These are phyloP conservation scores for Edaphochlamys debaryana DNA, from an alignment of 139 green algal genomes.

Conservation along the genomic window DNA sequence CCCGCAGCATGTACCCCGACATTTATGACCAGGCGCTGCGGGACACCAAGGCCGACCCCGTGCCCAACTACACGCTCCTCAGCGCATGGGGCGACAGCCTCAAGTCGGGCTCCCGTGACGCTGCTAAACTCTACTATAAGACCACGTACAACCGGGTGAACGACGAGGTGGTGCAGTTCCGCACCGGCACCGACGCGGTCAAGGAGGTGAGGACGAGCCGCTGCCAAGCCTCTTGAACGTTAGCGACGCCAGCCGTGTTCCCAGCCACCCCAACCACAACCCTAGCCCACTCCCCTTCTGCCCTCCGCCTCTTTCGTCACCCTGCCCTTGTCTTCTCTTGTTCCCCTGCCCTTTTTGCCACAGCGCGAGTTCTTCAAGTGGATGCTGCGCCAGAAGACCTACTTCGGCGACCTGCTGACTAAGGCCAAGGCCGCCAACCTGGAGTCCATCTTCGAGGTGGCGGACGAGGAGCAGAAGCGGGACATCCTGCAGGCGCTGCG, in stretches of 20 bases:
- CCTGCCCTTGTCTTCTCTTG: too few relatives aligned
- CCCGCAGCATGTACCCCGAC: constrained; percentile 33
- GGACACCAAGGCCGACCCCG: constrained; percentile 23
- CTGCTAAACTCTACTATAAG: constrained; percentile 5
- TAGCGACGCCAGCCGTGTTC: not conserved
- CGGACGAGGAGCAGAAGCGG: constrained; percentile 33
- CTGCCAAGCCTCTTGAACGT: not conserved
- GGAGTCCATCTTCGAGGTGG: constrained; percentile 21
- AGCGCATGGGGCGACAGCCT: constrained; percentile 51
- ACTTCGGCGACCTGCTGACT: constrained; percentile 46
- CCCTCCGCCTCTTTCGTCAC: too few relatives aligned
- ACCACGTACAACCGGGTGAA: constrained; percentile 47
- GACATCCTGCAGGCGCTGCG: constrained; percentile 45
- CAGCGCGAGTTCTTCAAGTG: constrained; percentile 33
- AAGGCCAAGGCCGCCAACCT: constrained; percentile 24
- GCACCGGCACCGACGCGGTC: constrained; percentile 7
- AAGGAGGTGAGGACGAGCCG: not conserved
- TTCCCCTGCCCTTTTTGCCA: not conserved
- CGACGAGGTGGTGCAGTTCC: constrained; percentile 30
- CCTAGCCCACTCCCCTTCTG: too few relatives aligned
- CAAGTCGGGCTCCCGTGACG: constrained; percentile 8
- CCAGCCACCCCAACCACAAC: not conserved
- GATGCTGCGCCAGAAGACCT: constrained; percentile 50
- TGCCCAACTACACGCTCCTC: constrained; percentile 44
- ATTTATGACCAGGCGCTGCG: constrained; percentile 31